A percentile compares a stretch with the other conserved stretches of the same genome.
Evolutionary conservation across 2,329 filamentous ascomycete species (phyloP).

Genomic region (Aspergillus unguis): DNA sequence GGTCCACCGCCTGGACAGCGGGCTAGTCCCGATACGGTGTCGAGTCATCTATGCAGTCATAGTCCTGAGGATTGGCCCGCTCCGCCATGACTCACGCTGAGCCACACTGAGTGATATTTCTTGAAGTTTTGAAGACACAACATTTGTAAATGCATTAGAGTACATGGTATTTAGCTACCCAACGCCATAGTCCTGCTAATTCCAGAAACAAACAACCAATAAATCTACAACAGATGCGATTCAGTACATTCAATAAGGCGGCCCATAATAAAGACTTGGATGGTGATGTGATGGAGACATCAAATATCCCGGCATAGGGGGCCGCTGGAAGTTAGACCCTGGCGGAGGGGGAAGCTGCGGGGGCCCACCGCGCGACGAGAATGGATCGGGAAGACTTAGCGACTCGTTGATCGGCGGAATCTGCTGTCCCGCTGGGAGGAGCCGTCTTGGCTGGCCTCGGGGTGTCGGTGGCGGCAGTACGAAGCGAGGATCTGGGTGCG

Average conservation of each 20-base stretch:
- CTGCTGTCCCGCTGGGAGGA: constrained; percentile 35
- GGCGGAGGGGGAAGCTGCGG: constrained; percentile 41
- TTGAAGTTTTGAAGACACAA: too few species aligned
- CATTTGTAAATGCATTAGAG: background rate
- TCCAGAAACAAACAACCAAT: constrained; percentile 1
- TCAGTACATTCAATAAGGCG: constrained; percentile 8
- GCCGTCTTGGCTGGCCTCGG: constrained; percentile 34
- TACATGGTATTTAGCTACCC: constrained; percentile 5
- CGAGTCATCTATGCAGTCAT: constrained; percentile 17
- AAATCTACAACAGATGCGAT: constrained; percentile 2
- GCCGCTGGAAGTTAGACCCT: constrained; percentile 37
- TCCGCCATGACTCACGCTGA: constrained; percentile 16
- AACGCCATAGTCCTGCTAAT: constrained; percentile 3
- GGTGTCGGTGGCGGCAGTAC: constrained; percentile 27
- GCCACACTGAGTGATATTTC: constrained; percentile 10
- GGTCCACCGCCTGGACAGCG: constrained; percentile 1
- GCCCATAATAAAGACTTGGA: constrained; percentile 24
- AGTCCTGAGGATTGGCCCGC: background rate
- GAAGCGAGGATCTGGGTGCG: constrained; percentile 32
- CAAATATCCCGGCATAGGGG: constrained; percentile 30
- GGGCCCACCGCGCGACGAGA: constrained; percentile 31
- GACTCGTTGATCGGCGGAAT: constrained; percentile 32
- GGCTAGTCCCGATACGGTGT: constrained; percentile 19
- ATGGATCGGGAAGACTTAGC: constrained; percentile 37
- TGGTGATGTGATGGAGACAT: constrained; percentile 16